Evolutionary conservation across 371 early-diverging fungal species (phyloP).

Genomic region (Lichtheimia hyalospora): DNA sequence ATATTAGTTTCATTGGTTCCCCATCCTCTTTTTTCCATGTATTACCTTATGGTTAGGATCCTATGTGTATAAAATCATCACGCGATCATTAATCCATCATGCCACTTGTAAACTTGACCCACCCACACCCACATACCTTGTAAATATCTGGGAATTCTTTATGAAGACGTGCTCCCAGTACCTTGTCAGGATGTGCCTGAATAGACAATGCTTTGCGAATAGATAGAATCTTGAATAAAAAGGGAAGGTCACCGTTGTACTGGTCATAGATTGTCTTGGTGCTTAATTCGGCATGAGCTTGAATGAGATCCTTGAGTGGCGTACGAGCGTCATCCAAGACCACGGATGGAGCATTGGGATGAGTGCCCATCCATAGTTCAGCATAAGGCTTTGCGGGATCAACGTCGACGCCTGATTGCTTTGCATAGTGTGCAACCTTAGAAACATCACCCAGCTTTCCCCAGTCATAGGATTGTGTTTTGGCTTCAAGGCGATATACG

Average conservation of each 20-base stretch:
- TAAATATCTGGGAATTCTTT: slow-evolving; percentile 76
- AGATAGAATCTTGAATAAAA: slow-evolving; percentile 96
- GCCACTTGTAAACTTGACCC: too few species aligned
- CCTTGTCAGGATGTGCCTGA: slow-evolving; percentile 97
- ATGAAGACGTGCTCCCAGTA: slow-evolving; percentile 75
- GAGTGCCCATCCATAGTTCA: slow-evolving; percentile 99
- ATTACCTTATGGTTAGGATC: slow-evolving; percentile 57
- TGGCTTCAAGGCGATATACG: slow-evolving; percentile 53
- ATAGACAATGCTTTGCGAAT: slow-evolving; percentile 94
- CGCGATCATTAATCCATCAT: too few species aligned
- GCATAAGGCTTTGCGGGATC: slow-evolving; percentile 82
- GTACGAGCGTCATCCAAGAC: slow-evolving; percentile 37
- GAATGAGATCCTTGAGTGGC: slow-evolving; percentile 58
- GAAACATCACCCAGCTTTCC: slow-evolving; percentile 85
- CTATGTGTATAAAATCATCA: slow-evolving; percentile 1
- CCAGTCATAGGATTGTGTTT: slow-evolving; percentile 93
- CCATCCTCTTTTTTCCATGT: not conserved
- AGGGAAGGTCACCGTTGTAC: slow-evolving; percentile 86
- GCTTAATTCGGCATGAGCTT: slow-evolving; percentile 48
- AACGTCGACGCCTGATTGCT: slow-evolving; percentile 52
- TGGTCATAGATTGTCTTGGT: slow-evolving; percentile 50
- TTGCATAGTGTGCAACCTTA: slow-evolving; percentile 84
- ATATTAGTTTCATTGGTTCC: not conserved
- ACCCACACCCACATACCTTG: too few species aligned
- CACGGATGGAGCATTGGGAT: slow-evolving; percentile 88